A percentile compares a stretch with the other conserved stretches of the same genome.
phyloP scores from a whole-genome alignment of 2,329 filamentous ascomycete genomes.

The Didymella keratinophila region DNA sequence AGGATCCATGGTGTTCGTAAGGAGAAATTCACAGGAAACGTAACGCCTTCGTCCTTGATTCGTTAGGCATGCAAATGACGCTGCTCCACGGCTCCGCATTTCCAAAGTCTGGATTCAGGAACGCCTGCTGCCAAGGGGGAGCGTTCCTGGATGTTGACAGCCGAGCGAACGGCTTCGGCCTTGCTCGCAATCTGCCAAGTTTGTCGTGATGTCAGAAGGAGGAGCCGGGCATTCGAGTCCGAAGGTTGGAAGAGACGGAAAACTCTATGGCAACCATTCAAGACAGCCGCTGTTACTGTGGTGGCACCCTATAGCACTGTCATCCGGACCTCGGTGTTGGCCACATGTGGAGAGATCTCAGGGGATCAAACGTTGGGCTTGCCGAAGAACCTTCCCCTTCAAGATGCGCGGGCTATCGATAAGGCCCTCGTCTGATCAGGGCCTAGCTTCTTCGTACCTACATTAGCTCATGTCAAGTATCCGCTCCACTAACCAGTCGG shows the following conservation, averaged over 20 bases:
- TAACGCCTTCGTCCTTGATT: slow-evolving; percentile 18
- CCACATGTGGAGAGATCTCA: slow-evolving; percentile 4
- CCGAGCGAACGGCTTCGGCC: slow-evolving; percentile 9
- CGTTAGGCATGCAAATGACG: slow-evolving; percentile 12
- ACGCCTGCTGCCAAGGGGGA: slow-evolving; percentile 8
- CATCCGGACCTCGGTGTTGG: slow-evolving; percentile 11
- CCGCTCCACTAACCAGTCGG: slow-evolving; percentile 16
- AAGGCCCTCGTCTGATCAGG: slow-evolving; percentile 9
- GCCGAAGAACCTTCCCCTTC: slow-evolving; percentile 11
- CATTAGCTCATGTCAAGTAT: slow-evolving; percentile 21
- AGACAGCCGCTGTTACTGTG: neutral
- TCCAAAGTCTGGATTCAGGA: slow-evolving; percentile 22
- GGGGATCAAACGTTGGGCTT: slow-evolving; percentile 10
- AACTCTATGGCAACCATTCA: too few relatives aligned
- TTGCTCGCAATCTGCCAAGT: slow-evolving; percentile 8
- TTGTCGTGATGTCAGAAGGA: slow-evolving; percentile 9
- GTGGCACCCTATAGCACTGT: neutral
- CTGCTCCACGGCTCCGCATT: slow-evolving; percentile 18
- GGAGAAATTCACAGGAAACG: slow-evolving; percentile 17
- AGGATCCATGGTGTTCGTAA: slow-evolving; percentile 12
- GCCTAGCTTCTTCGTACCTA: slow-evolving; percentile 21
- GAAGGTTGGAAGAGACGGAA: neutral
- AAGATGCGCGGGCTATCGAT: slow-evolving; percentile 18
- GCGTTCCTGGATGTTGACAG: slow-evolving; percentile 15
- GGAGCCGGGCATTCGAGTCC: neutral